phyloP scores from a whole-genome alignment of 2,329 filamentous ascomycete species.

The Ustulina deusta region DNA sequence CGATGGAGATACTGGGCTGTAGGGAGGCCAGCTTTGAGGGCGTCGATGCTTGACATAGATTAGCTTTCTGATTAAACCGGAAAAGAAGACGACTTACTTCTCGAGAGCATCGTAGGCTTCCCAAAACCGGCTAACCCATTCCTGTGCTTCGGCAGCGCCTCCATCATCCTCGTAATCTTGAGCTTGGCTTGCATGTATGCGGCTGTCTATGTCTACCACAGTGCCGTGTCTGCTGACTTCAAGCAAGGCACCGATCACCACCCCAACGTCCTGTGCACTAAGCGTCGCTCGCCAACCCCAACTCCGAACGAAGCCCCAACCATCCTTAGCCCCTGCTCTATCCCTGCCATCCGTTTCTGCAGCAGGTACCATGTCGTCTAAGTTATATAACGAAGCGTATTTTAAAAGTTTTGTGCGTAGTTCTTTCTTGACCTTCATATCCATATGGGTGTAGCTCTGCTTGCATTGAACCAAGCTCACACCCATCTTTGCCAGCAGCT shows the following conservation, averaged over 20 bases:
- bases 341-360: slow-evolving; percentile 77
- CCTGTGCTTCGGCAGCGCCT: slow-evolving; percentile 66
- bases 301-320: slow-evolving; percentile 96
- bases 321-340: slow-evolving; percentile 81
- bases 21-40: slow-evolving; percentile 79
- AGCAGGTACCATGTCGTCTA: slow-evolving; percentile 91
- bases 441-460: slow-evolving; percentile 98
- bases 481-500: slow-evolving; percentile 97
- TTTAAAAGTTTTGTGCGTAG: slow-evolving; percentile 87
- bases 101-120: slow-evolving; percentile 78
- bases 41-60: slow-evolving; percentile 71
- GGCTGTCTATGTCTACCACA: slow-evolving; percentile 52
- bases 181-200: slow-evolving; percentile 49
- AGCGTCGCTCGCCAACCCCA: slow-evolving; percentile 98
- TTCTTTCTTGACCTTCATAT: slow-evolving; percentile 93
- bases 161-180: slow-evolving; percentile 59
- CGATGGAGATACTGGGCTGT: slow-evolving; percentile 90
- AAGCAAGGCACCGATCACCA: slow-evolving; percentile 89
- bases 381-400: slow-evolving; percentile 91
- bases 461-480: slow-evolving; percentile 93
- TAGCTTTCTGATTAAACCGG: slow-evolving; percentile 32
- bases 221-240: slow-evolving; percentile 80
- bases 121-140: slow-evolving; percentile 77
- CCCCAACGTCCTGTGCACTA: slow-evolving; percentile 92
- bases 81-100: slow-evolving; percentile 62